Conservation (phyloP, 352 stramenopile genomes). For the Globisporangium cystogenes region DNA sequence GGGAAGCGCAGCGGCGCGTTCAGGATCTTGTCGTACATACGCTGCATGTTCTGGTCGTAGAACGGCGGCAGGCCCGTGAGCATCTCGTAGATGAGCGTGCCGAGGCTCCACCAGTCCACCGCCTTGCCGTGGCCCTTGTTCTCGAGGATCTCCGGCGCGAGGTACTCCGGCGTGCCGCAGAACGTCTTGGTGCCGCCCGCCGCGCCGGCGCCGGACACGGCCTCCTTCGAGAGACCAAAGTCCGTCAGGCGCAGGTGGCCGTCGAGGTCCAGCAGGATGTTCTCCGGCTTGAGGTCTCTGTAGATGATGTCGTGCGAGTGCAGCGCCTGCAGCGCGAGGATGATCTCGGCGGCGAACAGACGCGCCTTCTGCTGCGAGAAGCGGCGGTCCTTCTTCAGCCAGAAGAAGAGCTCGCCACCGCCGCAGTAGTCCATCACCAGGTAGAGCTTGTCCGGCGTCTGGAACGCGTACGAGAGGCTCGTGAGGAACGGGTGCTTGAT, state of each 20-base stretch:
- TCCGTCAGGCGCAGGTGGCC: constrained; percentile 94
- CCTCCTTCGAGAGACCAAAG: constrained; percentile 94
- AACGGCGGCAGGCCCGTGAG: constrained; percentile 89
- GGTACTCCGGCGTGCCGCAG: constrained; percentile 93
- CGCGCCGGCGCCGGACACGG: constrained; percentile 77
- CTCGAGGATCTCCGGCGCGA: constrained; percentile 93
- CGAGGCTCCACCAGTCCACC: constrained; percentile 90
- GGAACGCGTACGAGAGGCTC: constrained; percentile 83
- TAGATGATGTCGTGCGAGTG: constrained; percentile 96
- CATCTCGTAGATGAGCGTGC: constrained; percentile 95
- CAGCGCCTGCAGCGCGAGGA: constrained; percentile 89
- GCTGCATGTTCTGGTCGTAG: constrained; percentile 94
- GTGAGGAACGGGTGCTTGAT: constrained; percentile 92
- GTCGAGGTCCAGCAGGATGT: constrained; percentile 92
- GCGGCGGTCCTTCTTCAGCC: constrained; percentile 91
- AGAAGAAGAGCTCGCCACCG: constrained; percentile 94
- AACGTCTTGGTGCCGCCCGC: constrained; percentile 87
- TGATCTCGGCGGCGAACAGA: constrained; percentile 93
- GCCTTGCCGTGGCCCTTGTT: constrained; percentile 91
- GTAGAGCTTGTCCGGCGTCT: constrained; percentile 92
- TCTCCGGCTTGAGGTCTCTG: constrained; percentile 96
- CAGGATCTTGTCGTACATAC: constrained; percentile 94
- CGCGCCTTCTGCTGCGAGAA: constrained; percentile 92
- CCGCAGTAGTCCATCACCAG: constrained; percentile 94
- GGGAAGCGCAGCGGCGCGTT: constrained; percentile 85